A percentile compares a stretch with the other conserved stretches of the same genome.
These are phyloP conservation scores for Stereocaulon alpinum DNA, from an alignment of 495 filamentous ascomycete species.

Conservation along the genomic window DNA sequence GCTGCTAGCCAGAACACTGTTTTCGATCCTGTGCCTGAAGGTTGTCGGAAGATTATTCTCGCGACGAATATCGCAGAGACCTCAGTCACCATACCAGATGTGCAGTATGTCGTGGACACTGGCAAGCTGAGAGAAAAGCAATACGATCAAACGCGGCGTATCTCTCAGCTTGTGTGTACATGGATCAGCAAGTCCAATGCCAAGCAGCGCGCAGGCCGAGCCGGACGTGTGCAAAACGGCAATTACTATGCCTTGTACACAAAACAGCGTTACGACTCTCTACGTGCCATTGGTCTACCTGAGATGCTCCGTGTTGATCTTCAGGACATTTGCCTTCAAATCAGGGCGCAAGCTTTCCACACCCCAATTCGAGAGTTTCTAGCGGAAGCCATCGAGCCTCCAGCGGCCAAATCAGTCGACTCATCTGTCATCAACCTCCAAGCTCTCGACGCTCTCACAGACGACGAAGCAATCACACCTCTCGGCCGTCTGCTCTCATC, in stretches of 20 bases:
- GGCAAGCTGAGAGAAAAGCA: constrained; percentile 44
- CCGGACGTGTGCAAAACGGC: constrained; percentile 47
- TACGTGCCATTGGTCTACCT: constrained; percentile 37
- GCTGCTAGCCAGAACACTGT: constrained; percentile 38
- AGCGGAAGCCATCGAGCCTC: constrained; percentile 43
- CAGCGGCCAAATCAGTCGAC: constrained; percentile 33
- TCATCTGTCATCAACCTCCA: constrained; percentile 37
- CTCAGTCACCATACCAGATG: constrained; percentile 50
- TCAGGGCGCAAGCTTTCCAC: constrained; percentile 37
- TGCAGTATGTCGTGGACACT: constrained; percentile 46
- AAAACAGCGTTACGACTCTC: constrained; percentile 36
- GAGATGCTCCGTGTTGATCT: constrained; percentile 41
- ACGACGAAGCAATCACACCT: constrained; percentile 40
- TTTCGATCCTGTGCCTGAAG: constrained; percentile 34
- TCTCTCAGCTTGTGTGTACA: constrained; percentile 36
- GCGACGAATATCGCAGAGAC: constrained; percentile 54
- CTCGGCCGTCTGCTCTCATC: constrained; percentile 41
- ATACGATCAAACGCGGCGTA: constrained; percentile 37
- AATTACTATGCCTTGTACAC: constrained; percentile 49
- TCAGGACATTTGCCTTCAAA: constrained; percentile 40
- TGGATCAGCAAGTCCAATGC: constrained; percentile 48
- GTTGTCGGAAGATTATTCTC: constrained; percentile 46
- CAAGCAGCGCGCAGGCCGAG: constrained; percentile 48
- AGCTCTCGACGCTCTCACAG: constrained; percentile 38
- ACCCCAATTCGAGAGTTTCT: constrained; percentile 40